phyloP scores from a whole-genome alignment of 1,284 basidiomycete genomes.

The Schizophyllum amplum region DNA sequence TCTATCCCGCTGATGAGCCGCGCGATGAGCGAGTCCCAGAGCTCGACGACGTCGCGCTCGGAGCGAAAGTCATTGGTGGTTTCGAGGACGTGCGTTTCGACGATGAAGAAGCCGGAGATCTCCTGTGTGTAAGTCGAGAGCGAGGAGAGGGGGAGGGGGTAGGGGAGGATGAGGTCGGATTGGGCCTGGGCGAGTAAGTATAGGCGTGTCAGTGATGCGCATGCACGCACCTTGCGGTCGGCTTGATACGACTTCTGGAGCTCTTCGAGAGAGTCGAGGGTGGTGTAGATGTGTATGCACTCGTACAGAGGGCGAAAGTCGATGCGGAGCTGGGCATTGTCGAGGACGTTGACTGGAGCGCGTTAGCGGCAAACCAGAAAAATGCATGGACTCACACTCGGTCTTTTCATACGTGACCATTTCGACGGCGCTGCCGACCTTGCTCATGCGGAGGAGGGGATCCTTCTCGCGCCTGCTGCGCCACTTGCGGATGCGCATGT shows the following conservation, averaged over 20 bases:
- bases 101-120: conserved; percentile 98
- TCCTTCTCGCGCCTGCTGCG: conserved; percentile 73
- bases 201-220: no score
- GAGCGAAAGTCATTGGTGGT: conserved; percentile 85
- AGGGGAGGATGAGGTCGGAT: conserved; percentile 90
- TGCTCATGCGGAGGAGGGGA: conserved; percentile 62
- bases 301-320: conserved; percentile 96
- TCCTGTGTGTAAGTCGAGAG: conserved; percentile 75
- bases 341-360: conserved; percentile 74
- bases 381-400: conserved; percentile 64
- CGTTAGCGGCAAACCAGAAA: conserved; percentile 4
- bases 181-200: conserved; percentile 81
- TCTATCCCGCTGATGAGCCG: conserved; percentile 76
- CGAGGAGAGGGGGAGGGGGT: conserved; percentile 48
- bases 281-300: conserved; percentile 95
- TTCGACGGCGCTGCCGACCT: conserved; percentile 94
- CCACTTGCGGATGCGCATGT: conserved; percentile 81
- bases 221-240: conserved; percentile 71
- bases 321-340: conserved; percentile 83
- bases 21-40: conserved; percentile 88
- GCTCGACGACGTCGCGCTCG: conserved; percentile 86
- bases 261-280: conserved; percentile 84
- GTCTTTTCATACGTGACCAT: conserved; percentile 89
- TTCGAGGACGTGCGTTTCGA: conserved; percentile 89
- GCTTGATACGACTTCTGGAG: conserved; percentile 91